These are phyloP conservation scores for Penicillium hesseltinei DNA, from an alignment of 2,329 filamentous ascomycete species.

Conservation along the genomic window DNA sequence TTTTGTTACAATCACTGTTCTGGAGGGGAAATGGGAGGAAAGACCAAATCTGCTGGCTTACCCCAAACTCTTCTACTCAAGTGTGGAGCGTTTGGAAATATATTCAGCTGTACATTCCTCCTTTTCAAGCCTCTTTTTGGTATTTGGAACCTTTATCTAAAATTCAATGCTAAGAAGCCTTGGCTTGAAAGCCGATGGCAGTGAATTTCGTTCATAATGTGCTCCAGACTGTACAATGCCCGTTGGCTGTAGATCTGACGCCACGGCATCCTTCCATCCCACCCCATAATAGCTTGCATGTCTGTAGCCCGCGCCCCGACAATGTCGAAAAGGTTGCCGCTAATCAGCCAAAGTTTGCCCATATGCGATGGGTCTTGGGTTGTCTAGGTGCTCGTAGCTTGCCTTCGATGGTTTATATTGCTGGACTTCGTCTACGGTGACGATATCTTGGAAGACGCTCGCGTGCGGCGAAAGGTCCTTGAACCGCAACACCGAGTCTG, in stretches of 20 bases:
- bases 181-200: constrained; percentile 11
- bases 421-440: constrained; percentile 60
- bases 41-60: constrained; percentile 46
- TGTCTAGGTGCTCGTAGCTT: constrained; percentile 60
- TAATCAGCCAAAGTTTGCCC: constrained; percentile 65
- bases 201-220: constrained; percentile 50
- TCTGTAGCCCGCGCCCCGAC: constrained; percentile 62
- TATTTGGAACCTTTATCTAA: too few species aligned
- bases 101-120: constrained; percentile 43
- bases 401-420: constrained; percentile 65
- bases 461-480: constrained; percentile 53
- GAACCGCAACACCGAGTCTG: constrained; percentile 58
- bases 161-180: not conserved
- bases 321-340: constrained; percentile 71
- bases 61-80: constrained; percentile 43
- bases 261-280: constrained; percentile 65
- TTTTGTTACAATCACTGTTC: constrained; percentile 40
- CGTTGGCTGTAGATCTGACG: constrained; percentile 52
- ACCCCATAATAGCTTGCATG: constrained; percentile 63
- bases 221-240: constrained; percentile 56
- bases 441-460: constrained; percentile 52
- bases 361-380: constrained; percentile 47
- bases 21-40: constrained; percentile 50
- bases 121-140: not conserved
- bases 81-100: constrained; percentile 50